A percentile compares a stretch with the other conserved stretches of the same genome.
Conservation (phyloP, 2,329 filamentous ascomycete species). For the Aspergillus neoniger region DNA sequence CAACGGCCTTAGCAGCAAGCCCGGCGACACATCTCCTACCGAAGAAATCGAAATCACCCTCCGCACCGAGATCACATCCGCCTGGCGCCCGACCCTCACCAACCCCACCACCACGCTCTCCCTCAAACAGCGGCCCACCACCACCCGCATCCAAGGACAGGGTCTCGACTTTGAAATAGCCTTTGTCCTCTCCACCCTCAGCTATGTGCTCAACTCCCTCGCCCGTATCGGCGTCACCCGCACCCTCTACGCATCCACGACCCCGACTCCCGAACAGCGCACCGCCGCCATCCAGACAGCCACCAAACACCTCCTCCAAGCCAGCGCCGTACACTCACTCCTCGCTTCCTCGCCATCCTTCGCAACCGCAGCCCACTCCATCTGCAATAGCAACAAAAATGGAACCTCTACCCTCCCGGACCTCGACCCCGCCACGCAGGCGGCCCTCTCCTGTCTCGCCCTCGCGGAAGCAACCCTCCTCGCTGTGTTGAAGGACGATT, state of each 20-base stretch:
- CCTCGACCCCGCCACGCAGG: constrained; percentile 47
- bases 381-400: constrained; percentile 22
- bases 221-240: constrained; percentile 72
- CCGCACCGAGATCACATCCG: constrained; percentile 65
- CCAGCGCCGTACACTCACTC: constrained; percentile 75
- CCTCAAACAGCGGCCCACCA: constrained; percentile 28
- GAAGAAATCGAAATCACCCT: constrained; percentile 70
- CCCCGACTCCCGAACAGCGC: constrained; percentile 67
- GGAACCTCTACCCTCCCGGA: constrained; percentile 40
- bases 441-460: constrained; percentile 57
- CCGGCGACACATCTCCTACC: constrained; percentile 45
- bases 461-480: constrained; percentile 87
- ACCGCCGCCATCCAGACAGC: constrained; percentile 70
- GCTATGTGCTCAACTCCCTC: constrained; percentile 70
- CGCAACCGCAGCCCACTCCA: constrained; percentile 30
- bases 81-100: constrained; percentile 82
- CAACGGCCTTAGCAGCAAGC: constrained; percentile 63
- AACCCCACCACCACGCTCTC: constrained; percentile 45
- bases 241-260: constrained; percentile 65
- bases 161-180: constrained; percentile 81
- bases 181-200: constrained; percentile 76
- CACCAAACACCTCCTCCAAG: constrained; percentile 75
- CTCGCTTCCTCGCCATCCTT: constrained; percentile 59
- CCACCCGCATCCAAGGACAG: constrained; percentile 64
- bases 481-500: constrained; percentile 90